Percentiles rank a stretch among this genome's conserved stretches.
Conservation (phyloP, 768 basidiomycete species). For the Lactarius sanguifluus region DNA sequence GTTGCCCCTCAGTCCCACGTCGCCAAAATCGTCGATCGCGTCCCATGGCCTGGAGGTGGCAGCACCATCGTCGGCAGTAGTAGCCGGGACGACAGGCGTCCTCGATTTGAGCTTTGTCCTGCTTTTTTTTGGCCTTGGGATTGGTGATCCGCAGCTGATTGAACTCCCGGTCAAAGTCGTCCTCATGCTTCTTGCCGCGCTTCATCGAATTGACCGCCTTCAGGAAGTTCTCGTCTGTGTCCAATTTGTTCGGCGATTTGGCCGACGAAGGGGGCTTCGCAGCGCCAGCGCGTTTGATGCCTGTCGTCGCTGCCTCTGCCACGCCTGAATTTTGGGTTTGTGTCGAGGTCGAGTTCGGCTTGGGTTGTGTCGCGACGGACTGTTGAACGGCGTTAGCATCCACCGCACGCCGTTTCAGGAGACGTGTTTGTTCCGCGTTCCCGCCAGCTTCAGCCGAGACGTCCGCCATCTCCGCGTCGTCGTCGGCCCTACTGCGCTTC, state of each 20-base stretch:
- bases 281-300: constrained; percentile 1
- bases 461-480: constrained; percentile 8
- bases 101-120: neutral
- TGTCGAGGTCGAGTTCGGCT: neutral
- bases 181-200: constrained; percentile 61
- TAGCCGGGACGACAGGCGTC: constrained; percentile 38
- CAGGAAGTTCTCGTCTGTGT: constrained; percentile 62
- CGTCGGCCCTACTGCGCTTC: constrained; percentile 18
- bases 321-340: neutral
- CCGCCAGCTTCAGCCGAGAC: neutral
- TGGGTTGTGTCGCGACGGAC: neutral
- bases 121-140: constrained; percentile 44
- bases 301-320: neutral
- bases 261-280: neutral
- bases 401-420: constrained; percentile 20
- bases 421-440: constrained; percentile 1
- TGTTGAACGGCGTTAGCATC: neutral
- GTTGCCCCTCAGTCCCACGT: constrained; percentile 62
- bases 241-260: constrained; percentile 32
- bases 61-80: neutral
- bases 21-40: constrained; percentile 60
- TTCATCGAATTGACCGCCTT: constrained; percentile 70
- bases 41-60: constrained; percentile 50
- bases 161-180: constrained; percentile 72
- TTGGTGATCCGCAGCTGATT: constrained; percentile 68